Evolutionary conservation across 1,139 yeast genomes (phyloP), one percentile per base, ranked within the genome.

Genomic region (Scheffersomyces stambukii): DNA sequence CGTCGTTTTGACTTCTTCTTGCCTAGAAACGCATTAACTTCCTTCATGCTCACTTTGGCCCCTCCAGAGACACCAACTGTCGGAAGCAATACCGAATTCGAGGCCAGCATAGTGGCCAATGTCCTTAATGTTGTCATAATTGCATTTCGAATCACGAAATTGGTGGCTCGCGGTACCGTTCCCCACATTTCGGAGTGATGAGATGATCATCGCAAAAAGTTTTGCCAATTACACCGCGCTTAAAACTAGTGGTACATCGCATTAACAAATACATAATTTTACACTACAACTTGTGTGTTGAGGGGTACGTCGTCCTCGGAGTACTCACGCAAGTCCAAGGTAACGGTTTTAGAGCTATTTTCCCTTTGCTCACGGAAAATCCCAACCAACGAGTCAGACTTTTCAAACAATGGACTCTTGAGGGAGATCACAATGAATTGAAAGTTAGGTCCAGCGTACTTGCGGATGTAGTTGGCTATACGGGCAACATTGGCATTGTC

Each of bases 341-440:
- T 82, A 20, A 91, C 67, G 1, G 93, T 81, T 42, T 71, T 74
- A 2, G 96, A 85, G 30, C 86, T 71, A 46, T 84, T 85, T 36
- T 75, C 76, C 11, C 65, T 64, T 47, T 85, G 96, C 43, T 88
- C 94, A 38, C 96, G 69, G 59, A 84, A 91, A 27, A 91, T 89
- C 16, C 98, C 99, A 5, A 93, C 96, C 37, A 91, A 64, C 0
- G 95, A 81, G 49, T 88, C 95, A 5, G 96, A 84, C 46, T 78
- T 80, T 50, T 88, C 95, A 54, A 84, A 91, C 46, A 93, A 65
- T 1, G 88, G 77, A 48, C 81, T 86, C 58, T 91, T 91, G 55
- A 91, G 72, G 27, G 96, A 84, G 38, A 93, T 93, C 24, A 93
- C 96, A 52, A 93, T 88, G 46, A 91, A 88, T 50, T 91, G 99